phyloP scores from a whole-genome alignment of 1,139 yeast species.

The Scheffersomyces segobiensis region DNA sequence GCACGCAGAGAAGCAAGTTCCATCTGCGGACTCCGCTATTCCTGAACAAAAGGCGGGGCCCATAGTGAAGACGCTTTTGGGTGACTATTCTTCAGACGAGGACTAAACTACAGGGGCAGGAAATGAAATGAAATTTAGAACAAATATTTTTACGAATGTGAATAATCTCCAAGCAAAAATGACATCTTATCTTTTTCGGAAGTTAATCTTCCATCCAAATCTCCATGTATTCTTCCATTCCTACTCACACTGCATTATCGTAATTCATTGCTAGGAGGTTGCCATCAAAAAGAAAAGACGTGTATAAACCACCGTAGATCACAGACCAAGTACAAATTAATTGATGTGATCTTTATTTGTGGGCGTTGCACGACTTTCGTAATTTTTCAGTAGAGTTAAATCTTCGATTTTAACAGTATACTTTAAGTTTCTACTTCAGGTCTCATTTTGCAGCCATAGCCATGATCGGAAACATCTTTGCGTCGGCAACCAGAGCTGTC shows the following conservation, averaged over 20 bases:
- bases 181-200: too few species aligned
- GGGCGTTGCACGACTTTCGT: neutral
- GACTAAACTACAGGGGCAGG: neutral
- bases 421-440: neutral
- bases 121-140: neutral
- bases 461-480: slow-evolving; percentile 15
- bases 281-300: neutral
- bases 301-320: neutral
- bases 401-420: neutral
- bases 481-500: slow-evolving; percentile 17
- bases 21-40: neutral
- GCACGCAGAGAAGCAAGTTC: neutral
- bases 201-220: neutral
- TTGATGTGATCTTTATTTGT: neutral
- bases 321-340: too few species aligned
- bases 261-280: neutral
- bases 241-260: neutral
- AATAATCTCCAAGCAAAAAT: too few species aligned
- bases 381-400: neutral
- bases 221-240: too few species aligned
- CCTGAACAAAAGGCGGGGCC: neutral
- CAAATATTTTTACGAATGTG: neutral
- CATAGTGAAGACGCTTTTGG: neutral
- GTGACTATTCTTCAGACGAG: neutral
- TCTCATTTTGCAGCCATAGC: neutral